A percentile compares a stretch with the other conserved stretches of the same genome.
Evolutionary conservation across 345 rosid species (phyloP).

Genomic region (Brassica juncea): DNA sequence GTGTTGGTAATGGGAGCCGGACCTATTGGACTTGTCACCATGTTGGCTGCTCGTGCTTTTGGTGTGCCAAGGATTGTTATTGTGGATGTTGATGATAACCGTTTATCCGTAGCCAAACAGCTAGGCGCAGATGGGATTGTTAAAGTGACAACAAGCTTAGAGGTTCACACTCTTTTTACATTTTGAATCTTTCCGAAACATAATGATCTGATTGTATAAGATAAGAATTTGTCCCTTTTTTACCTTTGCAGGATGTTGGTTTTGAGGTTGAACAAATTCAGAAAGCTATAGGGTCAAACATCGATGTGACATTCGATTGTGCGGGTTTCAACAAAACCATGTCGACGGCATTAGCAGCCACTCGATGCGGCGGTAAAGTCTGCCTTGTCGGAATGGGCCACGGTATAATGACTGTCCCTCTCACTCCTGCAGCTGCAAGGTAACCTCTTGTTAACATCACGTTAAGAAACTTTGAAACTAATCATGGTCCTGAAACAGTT

Average conservation of each 20-base stretch:
- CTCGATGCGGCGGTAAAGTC: constrained; percentile 86
- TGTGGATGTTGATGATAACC: constrained; percentile 71
- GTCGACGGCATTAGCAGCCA: constrained; percentile 74
- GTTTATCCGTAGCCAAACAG: constrained; percentile 71
- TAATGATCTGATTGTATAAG: background rate
- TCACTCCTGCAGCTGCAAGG: constrained; percentile 93
- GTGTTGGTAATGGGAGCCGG: constrained; percentile 86
- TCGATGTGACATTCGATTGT: constrained; percentile 85
- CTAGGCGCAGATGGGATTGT: constrained; percentile 72
- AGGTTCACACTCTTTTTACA: constrained; percentile 47
- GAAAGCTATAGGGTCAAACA: constrained; percentile 58
- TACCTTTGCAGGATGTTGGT: constrained; percentile 53
- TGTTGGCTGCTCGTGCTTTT: constrained; percentile 91
- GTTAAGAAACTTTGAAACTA: background rate
- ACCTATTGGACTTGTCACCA: constrained; percentile 85
- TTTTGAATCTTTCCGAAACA: background rate
- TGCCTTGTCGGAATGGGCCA: constrained; percentile 89
- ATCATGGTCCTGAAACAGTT: background rate
- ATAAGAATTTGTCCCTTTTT: background rate
- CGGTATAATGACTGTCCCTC: constrained; percentile 74
- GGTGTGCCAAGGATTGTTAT: constrained; percentile 79
- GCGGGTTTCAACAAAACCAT: constrained; percentile 89
- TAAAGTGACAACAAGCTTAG: constrained; percentile 58
- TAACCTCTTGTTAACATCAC: constrained; percentile 18
- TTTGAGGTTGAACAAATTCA: constrained; percentile 64